Conservation (phyloP, 2,329 filamentous ascomycete genomes). For the Fusarium marasasianum region DNA sequence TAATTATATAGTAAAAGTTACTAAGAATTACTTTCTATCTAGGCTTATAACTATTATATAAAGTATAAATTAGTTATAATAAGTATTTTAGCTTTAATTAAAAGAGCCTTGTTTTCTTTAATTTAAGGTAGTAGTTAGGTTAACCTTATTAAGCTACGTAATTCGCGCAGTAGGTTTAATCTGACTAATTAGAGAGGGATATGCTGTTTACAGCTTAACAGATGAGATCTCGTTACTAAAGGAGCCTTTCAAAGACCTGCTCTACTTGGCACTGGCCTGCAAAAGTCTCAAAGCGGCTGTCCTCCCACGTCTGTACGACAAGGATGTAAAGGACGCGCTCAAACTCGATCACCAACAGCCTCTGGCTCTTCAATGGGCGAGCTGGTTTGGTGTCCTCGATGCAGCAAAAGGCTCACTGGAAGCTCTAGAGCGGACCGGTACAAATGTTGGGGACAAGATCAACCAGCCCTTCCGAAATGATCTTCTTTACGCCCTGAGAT, state of each 20-base stretch:
- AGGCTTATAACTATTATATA: too few species aligned
- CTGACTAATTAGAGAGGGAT: too few species aligned
- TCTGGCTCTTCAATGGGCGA: constrained; percentile 25
- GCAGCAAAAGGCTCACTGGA: constrained; percentile 17
- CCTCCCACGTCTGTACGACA: constrained; percentile 16
- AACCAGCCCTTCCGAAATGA: constrained; percentile 5
- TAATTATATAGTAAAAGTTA: too few species aligned
- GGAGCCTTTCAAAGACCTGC: constrained; percentile 5
- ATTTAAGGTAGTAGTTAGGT: too few species aligned
- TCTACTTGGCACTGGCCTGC: constrained; percentile 13
- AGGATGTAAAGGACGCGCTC: constrained; percentile 9
- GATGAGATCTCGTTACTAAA: constrained; percentile 6
- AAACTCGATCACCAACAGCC: constrained; percentile 3
- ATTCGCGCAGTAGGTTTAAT: too few species aligned
- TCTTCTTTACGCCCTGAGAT: constrained; percentile 12
- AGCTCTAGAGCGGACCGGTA: not conserved
- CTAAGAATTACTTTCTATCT: too few species aligned
- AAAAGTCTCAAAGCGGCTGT: not conserved
- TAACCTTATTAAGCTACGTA: too few species aligned
- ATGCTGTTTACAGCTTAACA: too few species aligned
- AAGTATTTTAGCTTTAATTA: too few species aligned
- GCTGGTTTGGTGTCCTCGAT: constrained; percentile 27
- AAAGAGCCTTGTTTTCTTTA: too few species aligned
- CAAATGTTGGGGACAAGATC: constrained; percentile 6
- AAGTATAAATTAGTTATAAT: too few species aligned